These are phyloP conservation scores for Diaporthe caulivora DNA, from an alignment of 2,329 filamentous ascomycete species.

Conservation along the genomic window DNA sequence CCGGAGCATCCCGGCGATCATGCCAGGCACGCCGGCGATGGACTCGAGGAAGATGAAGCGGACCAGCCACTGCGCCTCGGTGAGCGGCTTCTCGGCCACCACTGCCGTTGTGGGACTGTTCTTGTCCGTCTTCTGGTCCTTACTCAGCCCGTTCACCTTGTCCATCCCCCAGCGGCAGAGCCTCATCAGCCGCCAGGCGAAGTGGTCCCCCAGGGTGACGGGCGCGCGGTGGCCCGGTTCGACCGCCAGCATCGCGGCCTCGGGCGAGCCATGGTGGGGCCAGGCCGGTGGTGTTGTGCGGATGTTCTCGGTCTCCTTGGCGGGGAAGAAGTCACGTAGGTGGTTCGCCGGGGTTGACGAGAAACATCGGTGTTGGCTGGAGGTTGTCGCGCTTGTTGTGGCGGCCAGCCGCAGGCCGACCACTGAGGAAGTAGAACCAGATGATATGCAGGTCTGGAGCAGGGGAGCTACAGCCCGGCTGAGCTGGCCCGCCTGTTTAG, in stretches of 20 bases:
- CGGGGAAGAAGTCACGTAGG: constrained; percentile 73
- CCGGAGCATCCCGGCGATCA: constrained; percentile 95
- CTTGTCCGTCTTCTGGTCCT: constrained; percentile 77
- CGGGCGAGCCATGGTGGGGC: constrained; percentile 80
- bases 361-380: constrained; percentile 54
- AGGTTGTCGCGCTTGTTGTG: constrained; percentile 42
- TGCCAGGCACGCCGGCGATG: constrained; percentile 94
- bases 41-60: constrained; percentile 95
- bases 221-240: constrained; percentile 82
- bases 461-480: constrained; percentile 42
- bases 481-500: constrained; percentile 46
- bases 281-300: constrained; percentile 74
- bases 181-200: constrained; percentile 82
- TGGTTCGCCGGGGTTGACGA: constrained; percentile 61
- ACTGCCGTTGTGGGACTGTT: constrained; percentile 67
- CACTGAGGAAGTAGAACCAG: constrained; percentile 32
- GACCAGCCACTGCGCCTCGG: constrained; percentile 88
- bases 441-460: constrained; percentile 36
- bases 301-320: constrained; percentile 71
- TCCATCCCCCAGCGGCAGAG: constrained; percentile 85
- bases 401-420: constrained; percentile 47
- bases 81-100: constrained; percentile 72
- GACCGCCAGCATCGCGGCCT: constrained; percentile 82
- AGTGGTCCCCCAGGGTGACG: constrained; percentile 79
- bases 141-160: constrained; percentile 77